Percentiles rank a stretch among this genome's conserved stretches.
Conservation (phyloP, 495 filamentous ascomycete genomes). For the Cetradonia linearis region DNA sequence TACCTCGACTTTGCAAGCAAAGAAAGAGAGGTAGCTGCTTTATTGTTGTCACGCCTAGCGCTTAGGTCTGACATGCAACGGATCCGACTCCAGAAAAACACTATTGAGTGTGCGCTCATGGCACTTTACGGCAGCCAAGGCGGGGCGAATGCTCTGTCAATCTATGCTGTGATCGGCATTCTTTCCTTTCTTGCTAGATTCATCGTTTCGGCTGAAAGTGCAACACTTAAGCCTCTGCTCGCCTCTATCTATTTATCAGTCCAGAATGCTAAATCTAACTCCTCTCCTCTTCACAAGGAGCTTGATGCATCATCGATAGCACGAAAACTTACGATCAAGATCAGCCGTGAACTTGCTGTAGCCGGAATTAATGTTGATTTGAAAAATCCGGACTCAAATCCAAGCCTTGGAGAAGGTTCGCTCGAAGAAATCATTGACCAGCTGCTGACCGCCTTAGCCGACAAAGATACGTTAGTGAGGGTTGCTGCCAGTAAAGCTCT, state of each 20-base stretch:
- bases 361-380: conserved; percentile 27
- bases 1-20: conserved; percentile 70
- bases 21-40: conserved; percentile 75
- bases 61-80: conserved; percentile 80
- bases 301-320: conserved; percentile 58
- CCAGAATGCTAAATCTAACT: conserved; percentile 35
- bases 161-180: conserved; percentile 59
- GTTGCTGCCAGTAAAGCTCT: conserved; percentile 88
- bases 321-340: conserved; percentile 72
- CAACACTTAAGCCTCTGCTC: conserved; percentile 43
- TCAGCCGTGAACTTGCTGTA: conserved; percentile 58
- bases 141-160: conserved; percentile 34
- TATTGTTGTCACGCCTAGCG: conserved; percentile 69
- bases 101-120: conserved; percentile 59
- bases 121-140: conserved; percentile 34
- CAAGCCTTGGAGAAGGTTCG: conserved; percentile 38
- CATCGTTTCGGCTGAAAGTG: conserved; percentile 45
- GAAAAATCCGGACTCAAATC: conserved; percentile 29
- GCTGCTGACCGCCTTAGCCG: conserved; percentile 55
- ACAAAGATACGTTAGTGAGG: conserved; percentile 81
- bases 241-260: conserved; percentile 42
- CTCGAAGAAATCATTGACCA: conserved; percentile 71
- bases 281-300: conserved; percentile 32
- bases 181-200: conserved; percentile 71
- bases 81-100: conserved; percentile 52